These are phyloP conservation scores for Meyerozyma carpophila DNA, from an alignment of 1,139 yeast species.

Conservation along the genomic window DNA sequence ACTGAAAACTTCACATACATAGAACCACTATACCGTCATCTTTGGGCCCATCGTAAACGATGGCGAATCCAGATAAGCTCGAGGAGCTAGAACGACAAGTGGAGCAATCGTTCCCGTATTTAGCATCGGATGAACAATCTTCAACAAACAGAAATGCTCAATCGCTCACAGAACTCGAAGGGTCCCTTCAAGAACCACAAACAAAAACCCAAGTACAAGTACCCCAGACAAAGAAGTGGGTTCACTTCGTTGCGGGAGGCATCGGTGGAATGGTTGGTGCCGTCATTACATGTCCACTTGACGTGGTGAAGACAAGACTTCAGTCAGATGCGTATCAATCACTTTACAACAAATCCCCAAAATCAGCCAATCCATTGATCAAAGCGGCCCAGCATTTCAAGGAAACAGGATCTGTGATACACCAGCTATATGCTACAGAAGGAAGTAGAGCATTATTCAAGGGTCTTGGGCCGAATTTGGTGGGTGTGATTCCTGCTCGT, in stretches of 20 bases:
- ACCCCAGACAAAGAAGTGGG: slow-evolving; percentile 69
- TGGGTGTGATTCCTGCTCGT: slow-evolving; percentile 98
- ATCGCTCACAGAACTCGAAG: slow-evolving; percentile 10
- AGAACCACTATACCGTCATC: neutral
- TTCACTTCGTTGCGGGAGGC: slow-evolving; percentile 99
- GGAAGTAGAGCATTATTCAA: slow-evolving; percentile 85
- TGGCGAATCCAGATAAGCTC: slow-evolving; percentile 8
- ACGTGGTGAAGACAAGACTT: slow-evolving; percentile 90
- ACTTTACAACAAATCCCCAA: slow-evolving; percentile 36
- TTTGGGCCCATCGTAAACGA: neutral
- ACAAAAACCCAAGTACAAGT: slow-evolving; percentile 6
- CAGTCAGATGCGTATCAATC: slow-evolving; percentile 75
- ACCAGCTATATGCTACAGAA: slow-evolving; percentile 64
- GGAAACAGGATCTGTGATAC: slow-evolving; percentile 74
- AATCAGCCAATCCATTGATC: slow-evolving; percentile 33
- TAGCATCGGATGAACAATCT: slow-evolving; percentile 69
- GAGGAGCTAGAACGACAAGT: slow-evolving; percentile 46
- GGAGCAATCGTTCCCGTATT: slow-evolving; percentile 50
- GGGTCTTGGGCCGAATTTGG: slow-evolving; percentile 93
- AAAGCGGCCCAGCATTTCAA: slow-evolving; percentile 64
- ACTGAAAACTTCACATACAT: neutral
- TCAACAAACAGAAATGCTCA: slow-evolving; percentile 36
- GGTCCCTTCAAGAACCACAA: slow-evolving; percentile 4
- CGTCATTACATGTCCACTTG: slow-evolving; percentile 86
- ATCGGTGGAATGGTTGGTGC: slow-evolving; percentile 98